phyloP scores from a whole-genome alignment of 306 rosid genomes.

The Vigna angularis region DNA sequence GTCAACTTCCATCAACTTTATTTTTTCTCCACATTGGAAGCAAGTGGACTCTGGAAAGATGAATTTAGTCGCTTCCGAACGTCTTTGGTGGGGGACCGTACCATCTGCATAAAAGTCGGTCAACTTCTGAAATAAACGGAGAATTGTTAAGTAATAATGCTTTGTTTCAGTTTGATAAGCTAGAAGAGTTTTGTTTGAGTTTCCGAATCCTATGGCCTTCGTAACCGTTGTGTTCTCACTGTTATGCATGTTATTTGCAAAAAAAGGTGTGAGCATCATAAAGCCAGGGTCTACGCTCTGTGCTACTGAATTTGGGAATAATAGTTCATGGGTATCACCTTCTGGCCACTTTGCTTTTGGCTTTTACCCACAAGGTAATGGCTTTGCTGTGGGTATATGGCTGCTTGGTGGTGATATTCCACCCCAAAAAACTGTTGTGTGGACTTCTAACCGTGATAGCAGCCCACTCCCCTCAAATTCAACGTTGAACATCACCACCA shows the following conservation, averaged over 20 bases:
- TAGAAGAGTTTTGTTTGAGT: not conserved
- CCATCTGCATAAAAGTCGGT: not conserved
- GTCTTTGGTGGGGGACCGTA: too few species aligned
- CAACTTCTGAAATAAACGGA: not conserved
- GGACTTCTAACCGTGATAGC: conserved; percentile 48
- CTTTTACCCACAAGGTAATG: conserved; percentile 38
- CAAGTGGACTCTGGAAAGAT: too few species aligned
- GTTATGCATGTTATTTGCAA: not conserved
- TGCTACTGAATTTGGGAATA: not conserved
- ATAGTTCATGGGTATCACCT: conserved; percentile 43
- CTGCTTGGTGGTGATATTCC: not conserved
- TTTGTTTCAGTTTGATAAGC: too few species aligned
- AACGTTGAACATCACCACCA: conserved; percentile 14
- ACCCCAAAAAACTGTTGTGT: conserved; percentile 26
- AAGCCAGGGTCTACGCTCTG: conserved; percentile 8
- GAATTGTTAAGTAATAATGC: not conserved
- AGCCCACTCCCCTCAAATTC: conserved; percentile 6
- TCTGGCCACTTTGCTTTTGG: conserved; percentile 55
- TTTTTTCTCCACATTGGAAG: too few species aligned
- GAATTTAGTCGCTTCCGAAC: too few species aligned
- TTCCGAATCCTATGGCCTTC: conserved; percentile 44
- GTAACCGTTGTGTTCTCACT: not conserved
- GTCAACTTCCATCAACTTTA: too few species aligned
- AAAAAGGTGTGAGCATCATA: not conserved
- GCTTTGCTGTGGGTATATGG: conserved; percentile 50